Percentiles rank a stretch among this genome's conserved stretches.
phyloP scores from a whole-genome alignment of 495 filamentous ascomycete genomes.

The Echria macrotheca region DNA sequence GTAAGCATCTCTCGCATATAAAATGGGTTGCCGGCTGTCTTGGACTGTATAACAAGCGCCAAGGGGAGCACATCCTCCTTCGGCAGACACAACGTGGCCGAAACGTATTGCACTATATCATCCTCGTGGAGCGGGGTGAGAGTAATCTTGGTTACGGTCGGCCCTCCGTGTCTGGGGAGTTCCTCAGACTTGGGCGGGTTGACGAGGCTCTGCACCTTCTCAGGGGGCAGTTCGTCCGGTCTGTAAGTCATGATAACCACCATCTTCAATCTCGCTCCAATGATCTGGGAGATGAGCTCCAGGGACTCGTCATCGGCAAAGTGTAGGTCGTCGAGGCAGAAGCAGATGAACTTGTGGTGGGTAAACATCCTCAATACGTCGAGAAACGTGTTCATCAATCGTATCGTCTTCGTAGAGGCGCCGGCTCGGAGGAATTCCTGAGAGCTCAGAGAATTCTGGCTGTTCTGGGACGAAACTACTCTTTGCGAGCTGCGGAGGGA shows the following conservation, averaged over 20 bases:
- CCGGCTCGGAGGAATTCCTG: slow-evolving; percentile 68
- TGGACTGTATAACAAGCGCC: slow-evolving; percentile 72
- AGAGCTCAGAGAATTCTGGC: slow-evolving; percentile 42
- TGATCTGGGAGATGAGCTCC: slow-evolving; percentile 70
- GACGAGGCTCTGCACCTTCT: slow-evolving; percentile 42
- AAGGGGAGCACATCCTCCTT: slow-evolving; percentile 57
- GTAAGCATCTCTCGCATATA: slow-evolving; percentile 89
- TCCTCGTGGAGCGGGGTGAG: slow-evolving; percentile 65
- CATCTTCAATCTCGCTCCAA: slow-evolving; percentile 66
- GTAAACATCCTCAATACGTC: slow-evolving; percentile 78
- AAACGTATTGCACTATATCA: slow-evolving; percentile 70
- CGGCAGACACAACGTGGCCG: slow-evolving; percentile 61
- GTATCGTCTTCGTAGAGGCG: slow-evolving; percentile 65
- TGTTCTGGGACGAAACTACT: slow-evolving; percentile 8
- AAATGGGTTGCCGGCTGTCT: slow-evolving; percentile 77
- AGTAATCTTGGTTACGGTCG: slow-evolving; percentile 57
- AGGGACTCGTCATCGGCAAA: slow-evolving; percentile 81
- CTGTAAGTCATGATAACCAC: slow-evolving; percentile 67
- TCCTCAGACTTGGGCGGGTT: slow-evolving; percentile 43
- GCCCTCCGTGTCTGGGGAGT: slow-evolving; percentile 38
- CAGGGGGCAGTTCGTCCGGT: slow-evolving; percentile 46
- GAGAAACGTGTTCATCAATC: slow-evolving; percentile 75
- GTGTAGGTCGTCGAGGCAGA: slow-evolving; percentile 81
- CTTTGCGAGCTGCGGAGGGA: too few species aligned
- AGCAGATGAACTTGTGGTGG: slow-evolving; percentile 70